Base-by-base conservation (phyloP, 202 grass and related monocot species). In the Zizania palustris region DNA sequence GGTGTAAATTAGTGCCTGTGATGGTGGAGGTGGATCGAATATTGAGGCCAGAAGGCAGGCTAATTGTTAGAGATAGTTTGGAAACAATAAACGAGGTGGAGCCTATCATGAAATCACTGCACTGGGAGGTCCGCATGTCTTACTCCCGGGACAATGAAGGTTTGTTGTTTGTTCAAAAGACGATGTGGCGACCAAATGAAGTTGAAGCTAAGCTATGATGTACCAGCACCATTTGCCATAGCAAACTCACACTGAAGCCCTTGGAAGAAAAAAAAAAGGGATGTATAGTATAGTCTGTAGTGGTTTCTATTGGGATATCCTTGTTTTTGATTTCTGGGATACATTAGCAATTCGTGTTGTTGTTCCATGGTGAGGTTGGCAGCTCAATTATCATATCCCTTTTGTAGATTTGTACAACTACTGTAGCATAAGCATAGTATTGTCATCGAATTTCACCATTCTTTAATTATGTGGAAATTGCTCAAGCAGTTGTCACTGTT, bases 21-120 rank as follows among this genome's bases (percentile, higher is more conserved):
- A 77, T 96, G 16, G 80, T 76, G 12, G 93, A 96, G 82, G 90
- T 92, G 44, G 93, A 96, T 69, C 89, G 93, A 48, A 76, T 96
- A 8, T 7, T 90, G 76, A 85, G 93, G 70, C 93, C 93, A 34
- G 84, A 84, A 74, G 92, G 92, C 35, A 79, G 69, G 72, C n/a
- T 96, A 67, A 90, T 96, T 33, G 83, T 92, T 22, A 87, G 89
- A 69, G 89, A 96, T 21, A 63, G 70, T 40, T 69, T 51, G 12
- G 84, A 96, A 62, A 90, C 79, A 2, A 82, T 90, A 56, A 78
- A 13, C 2, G 82, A 96, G 66, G 36, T 96, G 58, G 82, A 82
- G 75, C 69, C 35, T 9, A 82, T 96, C 20, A 84, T 21, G 12
- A 92, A 85, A 72, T 92, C 89, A 34, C 65, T 96, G 21, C 82